Evolutionary conservation across 2,329 filamentous ascomycete genomes (phyloP).

Genomic region (Penicillium sp.): DNA sequence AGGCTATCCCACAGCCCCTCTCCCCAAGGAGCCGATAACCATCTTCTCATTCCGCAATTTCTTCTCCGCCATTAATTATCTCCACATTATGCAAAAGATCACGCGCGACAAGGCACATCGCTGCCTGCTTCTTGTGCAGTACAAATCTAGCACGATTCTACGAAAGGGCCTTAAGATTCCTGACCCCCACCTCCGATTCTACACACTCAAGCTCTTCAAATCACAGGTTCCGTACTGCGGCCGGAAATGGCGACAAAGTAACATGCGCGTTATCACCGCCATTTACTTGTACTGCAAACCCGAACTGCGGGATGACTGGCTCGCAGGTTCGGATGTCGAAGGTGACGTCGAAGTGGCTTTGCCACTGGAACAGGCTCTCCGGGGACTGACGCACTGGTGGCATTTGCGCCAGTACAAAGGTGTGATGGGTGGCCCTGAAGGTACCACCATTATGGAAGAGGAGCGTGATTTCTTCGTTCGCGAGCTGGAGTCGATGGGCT

Average conservation of each 20-base stretch:
- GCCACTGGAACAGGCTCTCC: slow-evolving; percentile 84
- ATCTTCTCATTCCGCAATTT: slow-evolving; percentile 92
- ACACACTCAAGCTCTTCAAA: slow-evolving; percentile 98
- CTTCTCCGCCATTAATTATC: slow-evolving; percentile 90
- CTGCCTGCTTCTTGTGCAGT: slow-evolving; percentile 88
- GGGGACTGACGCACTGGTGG: slow-evolving; percentile 91
- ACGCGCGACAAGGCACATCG: slow-evolving; percentile 95
- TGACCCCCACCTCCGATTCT: slow-evolving; percentile 81
- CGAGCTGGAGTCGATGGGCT: slow-evolving; percentile 71
- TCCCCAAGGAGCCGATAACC: slow-evolving; percentile 73
- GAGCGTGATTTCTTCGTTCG: slow-evolving; percentile 78
- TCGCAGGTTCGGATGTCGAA: slow-evolving; percentile 85
- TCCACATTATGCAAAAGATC: slow-evolving; percentile 95
- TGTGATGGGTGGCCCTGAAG: slow-evolving; percentile 60
- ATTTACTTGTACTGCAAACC: slow-evolving; percentile 93
- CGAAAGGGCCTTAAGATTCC: slow-evolving; percentile 90
- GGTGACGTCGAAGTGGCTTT: slow-evolving; percentile 90
- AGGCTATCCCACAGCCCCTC: slow-evolving; percentile 70
- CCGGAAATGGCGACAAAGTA: slow-evolving; percentile 94
- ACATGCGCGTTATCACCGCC: slow-evolving; percentile 98
- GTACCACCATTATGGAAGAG: slow-evolving; percentile 61
- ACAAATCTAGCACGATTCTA: slow-evolving; percentile 90
- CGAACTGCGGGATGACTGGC: slow-evolving; percentile 92
- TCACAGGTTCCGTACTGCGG: slow-evolving; percentile 98
- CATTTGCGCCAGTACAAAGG: slow-evolving; percentile 82